Evolutionary conservation across 2,329 filamentous ascomycete species (phyloP).

Genomic region (Fusarium sp.): DNA sequence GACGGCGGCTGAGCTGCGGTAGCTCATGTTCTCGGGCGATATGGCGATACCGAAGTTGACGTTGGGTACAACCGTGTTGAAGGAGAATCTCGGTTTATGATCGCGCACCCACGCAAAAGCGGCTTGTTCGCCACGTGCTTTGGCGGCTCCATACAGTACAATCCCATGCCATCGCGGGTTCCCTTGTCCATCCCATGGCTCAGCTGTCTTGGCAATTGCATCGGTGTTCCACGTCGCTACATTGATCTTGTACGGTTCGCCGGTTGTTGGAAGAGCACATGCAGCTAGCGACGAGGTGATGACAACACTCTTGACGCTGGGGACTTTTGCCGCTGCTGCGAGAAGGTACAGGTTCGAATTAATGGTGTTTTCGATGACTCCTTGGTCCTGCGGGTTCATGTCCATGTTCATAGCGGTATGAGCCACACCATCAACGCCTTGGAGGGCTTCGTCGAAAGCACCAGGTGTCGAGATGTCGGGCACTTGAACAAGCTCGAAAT

Average conservation of each 20-base stretch:
- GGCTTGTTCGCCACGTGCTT: background rate
- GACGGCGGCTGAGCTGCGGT: background rate
- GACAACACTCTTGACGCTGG: background rate
- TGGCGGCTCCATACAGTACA: background rate
- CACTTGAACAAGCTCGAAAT: background rate
- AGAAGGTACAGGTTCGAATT: background rate
- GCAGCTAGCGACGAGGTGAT: background rate
- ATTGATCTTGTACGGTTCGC: background rate
- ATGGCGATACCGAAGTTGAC: background rate
- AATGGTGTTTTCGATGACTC: accelerated
- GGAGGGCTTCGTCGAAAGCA: background rate
- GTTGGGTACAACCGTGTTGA: background rate
- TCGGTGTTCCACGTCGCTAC: background rate
- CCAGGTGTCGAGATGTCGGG: background rate
- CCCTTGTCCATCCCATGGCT: background rate
- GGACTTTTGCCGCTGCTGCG: background rate
- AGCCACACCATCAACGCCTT: background rate
- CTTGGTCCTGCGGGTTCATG: background rate
- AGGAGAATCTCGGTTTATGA: background rate
- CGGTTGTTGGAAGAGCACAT: background rate
- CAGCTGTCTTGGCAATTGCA: background rate
- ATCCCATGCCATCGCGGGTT: background rate
- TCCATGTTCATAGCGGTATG: background rate
- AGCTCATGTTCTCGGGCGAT: background rate
- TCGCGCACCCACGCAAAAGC: background rate